Evolutionary conservation across 768 basidiomycete species (phyloP), one percentile per base, ranked within the genome.

Genomic region (Tylopilus sp.): DNA sequence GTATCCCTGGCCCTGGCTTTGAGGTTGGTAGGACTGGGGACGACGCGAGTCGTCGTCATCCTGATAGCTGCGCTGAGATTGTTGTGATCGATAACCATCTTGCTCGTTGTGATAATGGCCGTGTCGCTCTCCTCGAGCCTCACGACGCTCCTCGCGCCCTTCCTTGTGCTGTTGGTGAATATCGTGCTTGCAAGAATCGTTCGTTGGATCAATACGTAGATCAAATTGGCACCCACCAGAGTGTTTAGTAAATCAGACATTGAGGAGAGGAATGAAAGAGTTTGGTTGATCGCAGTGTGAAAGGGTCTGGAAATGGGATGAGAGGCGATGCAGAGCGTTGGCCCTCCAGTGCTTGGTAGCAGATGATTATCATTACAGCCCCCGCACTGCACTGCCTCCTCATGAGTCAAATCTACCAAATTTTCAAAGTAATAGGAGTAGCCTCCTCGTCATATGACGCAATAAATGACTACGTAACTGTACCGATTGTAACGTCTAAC

Each of bases 241-340:
- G 28, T 48, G 31, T 53, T 18, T 1, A 33, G 15, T 13, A 50
- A 51, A n/a, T 25, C 52, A 36, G 60, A 62, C 60, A 62, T 60
- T 23, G 15, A 30, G 21, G 40, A 18, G 28, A 9, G 21, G n/a
- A n/a, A n/a, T 18, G 26, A 12, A 17, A 21, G 2, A 11, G 10
- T 9, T 26, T 6, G 26, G 17, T 4, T 12, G 40, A 43, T 44
- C 1, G 21, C 28, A 54, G 40, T 17, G 38, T 26, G 44, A 45
- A 35, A 57, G 31, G 41, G 52, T 15, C 9, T n/a, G 21, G 33
- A 17, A 17, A 6, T 17, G 13, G 25, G 25, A 23, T 18, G 21
- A 3, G 20, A 52, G 39, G 53, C 53, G 44, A 39, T 53, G 52
- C 47, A 31, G 28, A 9, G 44, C 12, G 28, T 28, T 26, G 25